Evolutionary conservation across 305 asterid genomes (phyloP), one percentile per base, ranked within the genome.

Genomic region (Fraxinus xanthoxyloides): DNA sequence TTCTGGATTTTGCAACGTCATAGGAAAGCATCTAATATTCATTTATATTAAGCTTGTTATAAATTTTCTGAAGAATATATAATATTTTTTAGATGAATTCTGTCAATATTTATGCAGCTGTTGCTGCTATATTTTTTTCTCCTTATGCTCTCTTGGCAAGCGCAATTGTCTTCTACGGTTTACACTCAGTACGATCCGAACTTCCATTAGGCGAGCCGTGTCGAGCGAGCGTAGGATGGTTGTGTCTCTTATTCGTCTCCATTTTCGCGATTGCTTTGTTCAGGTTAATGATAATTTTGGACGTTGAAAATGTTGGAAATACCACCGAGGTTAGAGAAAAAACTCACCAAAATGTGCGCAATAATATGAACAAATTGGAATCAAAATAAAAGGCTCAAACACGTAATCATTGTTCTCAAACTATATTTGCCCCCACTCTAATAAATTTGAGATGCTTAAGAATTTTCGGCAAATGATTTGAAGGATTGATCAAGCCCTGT

Each of bases 201-300:
- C 75, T 31, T 70, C 75, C 40, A 70, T 70, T 17, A 30, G 75
- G 7, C 43, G 0, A 70, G 43, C 75, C 5, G 75, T 70, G 75
- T 2, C 43, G n/a, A 70, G 43, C 4, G 75, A 70, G 43, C 43
- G 75, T 70, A 30, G 75, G 75, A 70, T 70, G 75, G 75, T 43
- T 2, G 38, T 43, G 7, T 70, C 75, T 38, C 75, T 70, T 43
- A 31, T 70, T 31, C 75, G 75, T 70, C 75, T 70, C 75, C 75
- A 70, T 6, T 70, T 70, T 32, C 75, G 31, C 43, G 75, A 70
- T 70, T 70, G 75, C 75, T 70, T 70, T 15, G 75, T 70, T 70
- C 75, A 69, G 75, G 75, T 69, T 69, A n/a, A 4, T 0, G 0
- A 69, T 5, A 12, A 28, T 67, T 67, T 67, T 28, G 5, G 2